Evolutionary conservation across 1,284 basidiomycete genomes (phyloP), one percentile per base, ranked within the genome.

Genomic region (Naganishia liquefaciens): DNA sequence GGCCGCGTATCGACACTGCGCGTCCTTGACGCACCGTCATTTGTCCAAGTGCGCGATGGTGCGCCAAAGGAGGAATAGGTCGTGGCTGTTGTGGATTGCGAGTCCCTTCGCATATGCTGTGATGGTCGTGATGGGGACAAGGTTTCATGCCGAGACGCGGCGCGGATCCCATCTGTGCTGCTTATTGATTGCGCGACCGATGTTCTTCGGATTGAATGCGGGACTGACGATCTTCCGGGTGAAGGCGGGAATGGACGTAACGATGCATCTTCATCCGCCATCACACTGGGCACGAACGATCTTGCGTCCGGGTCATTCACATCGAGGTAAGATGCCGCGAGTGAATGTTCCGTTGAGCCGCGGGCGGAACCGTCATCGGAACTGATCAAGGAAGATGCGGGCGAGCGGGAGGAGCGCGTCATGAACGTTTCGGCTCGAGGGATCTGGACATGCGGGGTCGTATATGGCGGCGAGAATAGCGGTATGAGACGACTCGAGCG

Each of bases 251-350:
- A 78, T 3, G 91, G 92, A 27, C 91, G 85, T 39, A 93, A 80
- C 46, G 90, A 92, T 21, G 92, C 91, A 74, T 93, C 91, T 68
- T 94, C 91, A 73, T 94, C 91, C 30, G 91, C 90, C 78, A 89
- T 77, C 49, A 83, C 39, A 28, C 52, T 57, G 11, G 63, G 40
- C 37, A 63, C 15, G 66, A 67, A 61, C 15, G 62, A 50, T 46
- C 62, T 57, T 23, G 54, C 23, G 39, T 65, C 66, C 28, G 61
- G 62, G 46, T 64, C 67, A 23, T 62, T 50, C 5, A 62, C 61
- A 13, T 37, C 64, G 33, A 62, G 47, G 54, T 58, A 64, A 23
- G 63, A 55, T n/a, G 54, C 62, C 6, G 68, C 62, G 17, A 69
- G 62, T n/a, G 68, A 67, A 33, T 72, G 54, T 27, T 70, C 73